Evolutionary conservation across 306 rosid genomes (phyloP), one percentile per base, ranked within the genome.

Genomic region (Oxytropis ochrocephala): DNA sequence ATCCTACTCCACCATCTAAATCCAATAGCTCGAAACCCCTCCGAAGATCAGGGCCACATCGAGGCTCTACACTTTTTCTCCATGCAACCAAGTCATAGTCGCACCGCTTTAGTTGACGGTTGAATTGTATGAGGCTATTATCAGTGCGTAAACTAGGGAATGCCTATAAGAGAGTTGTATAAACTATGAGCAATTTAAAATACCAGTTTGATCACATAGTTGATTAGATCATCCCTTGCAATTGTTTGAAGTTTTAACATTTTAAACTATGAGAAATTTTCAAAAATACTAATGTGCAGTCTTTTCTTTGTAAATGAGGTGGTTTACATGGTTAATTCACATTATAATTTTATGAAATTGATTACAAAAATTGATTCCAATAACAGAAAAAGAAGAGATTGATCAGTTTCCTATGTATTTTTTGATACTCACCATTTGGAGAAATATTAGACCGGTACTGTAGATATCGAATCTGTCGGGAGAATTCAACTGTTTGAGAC

Each of bases 391-490:
- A 39, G 64, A 68, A 68, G 58, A 58, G 29, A 58, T 16, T 64
- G 18, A 12, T 67, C 57, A 7, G 74, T 57, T 44, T 78, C 17
- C 16, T 36, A 73, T 72, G 44, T 46, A 62, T 61, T 56, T 47
- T 61, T 56, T 47, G 62, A 57, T 63, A 79, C 93, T 90, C 77
- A 90, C 96, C 97, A 93, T 93, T 80, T 93, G 97, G 60, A 93
- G 85, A 79, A 93, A 93, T 75, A 90, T 88, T 79, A 93, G 88
- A 59, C 96, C 98, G n/a, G 96, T 53, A 75, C 98, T 90, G 68
- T 93, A 88, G 86, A 93, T 88, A 54, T 93, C 97, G 0, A 93
- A 93, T 78, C 96, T 86, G 80, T 93, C 98, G 0, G 98, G 98
- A 29, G 82, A 83, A 67, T 93, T 93, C 90, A 93, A 61, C 98